phyloP scores from a whole-genome alignment of 805 yeast genomes.

The Metschnikowia corniflorae region DNA sequence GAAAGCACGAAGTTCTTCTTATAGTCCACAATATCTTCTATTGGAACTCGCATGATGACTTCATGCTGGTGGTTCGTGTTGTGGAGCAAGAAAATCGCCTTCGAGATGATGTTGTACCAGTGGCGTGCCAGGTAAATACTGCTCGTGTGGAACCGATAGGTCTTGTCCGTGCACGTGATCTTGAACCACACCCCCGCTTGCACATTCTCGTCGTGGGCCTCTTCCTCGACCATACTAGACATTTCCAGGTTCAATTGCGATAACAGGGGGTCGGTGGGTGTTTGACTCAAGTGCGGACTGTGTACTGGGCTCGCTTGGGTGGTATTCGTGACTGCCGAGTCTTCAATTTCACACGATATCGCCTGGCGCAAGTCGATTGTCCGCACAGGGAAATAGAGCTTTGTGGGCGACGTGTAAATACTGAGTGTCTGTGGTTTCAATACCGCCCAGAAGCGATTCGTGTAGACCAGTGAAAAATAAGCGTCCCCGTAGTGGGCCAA shows the following conservation, averaged over 20 bases:
- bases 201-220: conserved; percentile 25
- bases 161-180: conserved; percentile 53
- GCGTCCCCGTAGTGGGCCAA: conserved; percentile 39
- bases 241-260: conserved; percentile 11
- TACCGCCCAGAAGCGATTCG: conserved; percentile 75
- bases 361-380: conserved; percentile 72
- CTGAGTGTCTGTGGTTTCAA: conserved; percentile 66
- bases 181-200: conserved; percentile 49
- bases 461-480: conserved; percentile 29
- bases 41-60: conserved; percentile 74
- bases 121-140: conserved; percentile 66
- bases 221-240: conserved; percentile 15
- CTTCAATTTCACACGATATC: conserved; percentile 51
- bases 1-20: conserved; percentile 54
- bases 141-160: conserved; percentile 70
- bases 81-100: conserved; percentile 62
- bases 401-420: conserved; percentile 67
- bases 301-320: conserved; percentile 1
- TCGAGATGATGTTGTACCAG: conserved; percentile 75
- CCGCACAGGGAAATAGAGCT: conserved; percentile 76
- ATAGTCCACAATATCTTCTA: conserved; percentile 59
- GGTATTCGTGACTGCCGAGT: conserved; percentile 6
- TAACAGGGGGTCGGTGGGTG: conserved; percentile 4
- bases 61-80: conserved; percentile 66
- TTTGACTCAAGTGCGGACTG: conserved; percentile 3